Conservation (phyloP, 1,284 basidiomycete genomes). For the Fomitopsis betulina region DNA sequence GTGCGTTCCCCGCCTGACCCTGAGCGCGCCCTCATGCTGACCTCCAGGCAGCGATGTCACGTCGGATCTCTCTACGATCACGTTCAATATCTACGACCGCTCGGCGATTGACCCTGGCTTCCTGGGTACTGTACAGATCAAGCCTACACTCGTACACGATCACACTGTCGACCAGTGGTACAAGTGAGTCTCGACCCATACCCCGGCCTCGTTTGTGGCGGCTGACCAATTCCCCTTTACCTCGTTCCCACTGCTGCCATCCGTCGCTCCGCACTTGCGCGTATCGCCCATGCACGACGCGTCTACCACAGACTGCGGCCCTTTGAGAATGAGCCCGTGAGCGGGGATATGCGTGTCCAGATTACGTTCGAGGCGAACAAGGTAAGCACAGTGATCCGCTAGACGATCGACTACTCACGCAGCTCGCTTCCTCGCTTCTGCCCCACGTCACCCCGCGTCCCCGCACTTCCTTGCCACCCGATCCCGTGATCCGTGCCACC, state of each 20-base stretch:
- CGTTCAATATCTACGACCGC: constrained; percentile 93
- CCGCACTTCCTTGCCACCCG: constrained; percentile 15
- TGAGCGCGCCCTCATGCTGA: constrained; percentile 4
- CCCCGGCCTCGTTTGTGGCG: neutral
- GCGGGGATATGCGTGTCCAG: constrained; percentile 93
- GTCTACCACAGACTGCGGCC: constrained; percentile 56
- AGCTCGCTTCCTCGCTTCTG: neutral
- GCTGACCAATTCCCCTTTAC: neutral
- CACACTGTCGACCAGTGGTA: constrained; percentile 98
- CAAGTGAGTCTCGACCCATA: constrained; percentile 51
- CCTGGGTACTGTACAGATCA: constrained; percentile 89
- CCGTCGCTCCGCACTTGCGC: neutral
- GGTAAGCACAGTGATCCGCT: constrained; percentile 43
- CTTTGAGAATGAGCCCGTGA: constrained; percentile 77
- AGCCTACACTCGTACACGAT: constrained; percentile 85
- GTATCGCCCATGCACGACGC: neutral
- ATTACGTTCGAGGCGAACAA: constrained; percentile 90
- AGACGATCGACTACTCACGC: neutral
- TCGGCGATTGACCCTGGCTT: constrained; percentile 80
- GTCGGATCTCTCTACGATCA: constrained; percentile 82
- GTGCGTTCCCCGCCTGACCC: constrained; percentile 47
- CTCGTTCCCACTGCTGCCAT: neutral
- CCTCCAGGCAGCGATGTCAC: constrained; percentile 79
- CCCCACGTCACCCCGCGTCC: constrained; percentile 1
- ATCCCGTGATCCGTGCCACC: constrained; percentile 3